Conservation (phyloP, 306 rosid species). For the Crotalaria pallida region DNA sequence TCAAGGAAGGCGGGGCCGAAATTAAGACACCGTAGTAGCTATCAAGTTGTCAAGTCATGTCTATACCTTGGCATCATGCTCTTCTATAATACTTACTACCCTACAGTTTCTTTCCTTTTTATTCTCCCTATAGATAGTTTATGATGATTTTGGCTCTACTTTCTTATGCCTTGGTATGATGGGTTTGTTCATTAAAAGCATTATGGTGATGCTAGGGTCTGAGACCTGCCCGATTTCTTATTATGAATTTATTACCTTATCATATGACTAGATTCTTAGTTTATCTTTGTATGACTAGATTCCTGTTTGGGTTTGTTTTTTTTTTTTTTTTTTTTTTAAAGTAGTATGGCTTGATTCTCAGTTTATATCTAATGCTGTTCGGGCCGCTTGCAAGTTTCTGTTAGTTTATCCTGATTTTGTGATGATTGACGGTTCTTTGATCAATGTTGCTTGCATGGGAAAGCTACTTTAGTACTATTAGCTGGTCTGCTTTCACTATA, state of each 20-base stretch:
- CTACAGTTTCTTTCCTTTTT: background rate
- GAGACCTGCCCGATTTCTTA: background rate
- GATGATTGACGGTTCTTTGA: no score
- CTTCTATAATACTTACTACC: background rate
- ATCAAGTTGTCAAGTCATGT: background rate
- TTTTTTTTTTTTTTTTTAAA: no score
- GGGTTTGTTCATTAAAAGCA: background rate
- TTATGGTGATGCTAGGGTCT: background rate
- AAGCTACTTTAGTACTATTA: no score
- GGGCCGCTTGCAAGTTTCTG: background rate
- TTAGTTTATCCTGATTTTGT: no score
- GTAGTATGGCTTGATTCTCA: no score
- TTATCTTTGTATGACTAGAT: no score
- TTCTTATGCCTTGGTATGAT: background rate
- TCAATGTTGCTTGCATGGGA: no score
- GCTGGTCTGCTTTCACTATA: no score
- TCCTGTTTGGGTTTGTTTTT: no score
- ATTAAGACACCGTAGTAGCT: conserved; percentile 3
- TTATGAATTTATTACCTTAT: background rate
- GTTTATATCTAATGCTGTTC: background rate
- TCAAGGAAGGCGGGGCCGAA: conserved; percentile 26
- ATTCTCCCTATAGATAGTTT: background rate
- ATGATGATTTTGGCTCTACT: background rate
- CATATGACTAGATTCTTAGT: background rate
- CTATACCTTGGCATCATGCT: background rate